Conservation (phyloP, 768 basidiomycete genomes). For the Saitozyma podzolica region DNA sequence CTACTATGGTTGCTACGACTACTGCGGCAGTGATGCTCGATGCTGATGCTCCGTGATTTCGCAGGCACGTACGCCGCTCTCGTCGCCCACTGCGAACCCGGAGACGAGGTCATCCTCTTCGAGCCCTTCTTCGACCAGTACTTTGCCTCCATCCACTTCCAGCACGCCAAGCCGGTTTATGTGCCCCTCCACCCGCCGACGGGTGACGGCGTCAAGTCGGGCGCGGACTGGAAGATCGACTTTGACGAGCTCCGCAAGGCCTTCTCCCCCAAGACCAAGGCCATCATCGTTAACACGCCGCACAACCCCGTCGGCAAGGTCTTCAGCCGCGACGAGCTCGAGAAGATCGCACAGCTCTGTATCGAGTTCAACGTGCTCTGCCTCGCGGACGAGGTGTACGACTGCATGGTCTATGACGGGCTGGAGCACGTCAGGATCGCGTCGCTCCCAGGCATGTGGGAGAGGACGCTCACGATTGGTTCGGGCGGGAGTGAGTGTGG, state of each 20-base stretch:
- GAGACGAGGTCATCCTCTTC: conserved; percentile 97
- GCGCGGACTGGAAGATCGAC: conserved; percentile 84
- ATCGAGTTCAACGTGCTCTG: conserved; percentile 89
- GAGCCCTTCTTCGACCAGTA: conserved; percentile 99
- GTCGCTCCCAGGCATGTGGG: conserved; percentile 96
- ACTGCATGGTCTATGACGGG: conserved; percentile 83
- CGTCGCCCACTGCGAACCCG: conserved; percentile 83
- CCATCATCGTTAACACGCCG: conserved; percentile 93
- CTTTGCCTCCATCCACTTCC: conserved; percentile 87
- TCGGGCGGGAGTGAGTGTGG: conserved; percentile 81
- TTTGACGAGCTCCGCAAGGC: conserved; percentile 82
- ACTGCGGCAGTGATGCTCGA: conserved; percentile 13
- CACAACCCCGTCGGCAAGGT: conserved; percentile 99
- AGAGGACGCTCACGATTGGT: conserved; percentile 90
- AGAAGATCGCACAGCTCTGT: conserved; percentile 79
- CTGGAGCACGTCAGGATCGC: conserved; percentile 91
- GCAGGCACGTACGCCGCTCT: conserved; percentile 91
- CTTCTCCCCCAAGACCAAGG: conserved; percentile 85
- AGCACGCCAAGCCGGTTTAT: conserved; percentile 87
- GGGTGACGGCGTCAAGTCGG: conserved; percentile 53
- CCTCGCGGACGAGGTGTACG: conserved; percentile 99
- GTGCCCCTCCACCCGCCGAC: conserved; percentile 83
- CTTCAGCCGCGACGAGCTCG: conserved; percentile 78
- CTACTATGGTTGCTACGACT: background rate
- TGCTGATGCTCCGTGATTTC: background rate